These are phyloP conservation scores for Alternaria tenuissima DNA, from an alignment of 2,329 filamentous ascomycete genomes.

Conservation along the genomic window DNA sequence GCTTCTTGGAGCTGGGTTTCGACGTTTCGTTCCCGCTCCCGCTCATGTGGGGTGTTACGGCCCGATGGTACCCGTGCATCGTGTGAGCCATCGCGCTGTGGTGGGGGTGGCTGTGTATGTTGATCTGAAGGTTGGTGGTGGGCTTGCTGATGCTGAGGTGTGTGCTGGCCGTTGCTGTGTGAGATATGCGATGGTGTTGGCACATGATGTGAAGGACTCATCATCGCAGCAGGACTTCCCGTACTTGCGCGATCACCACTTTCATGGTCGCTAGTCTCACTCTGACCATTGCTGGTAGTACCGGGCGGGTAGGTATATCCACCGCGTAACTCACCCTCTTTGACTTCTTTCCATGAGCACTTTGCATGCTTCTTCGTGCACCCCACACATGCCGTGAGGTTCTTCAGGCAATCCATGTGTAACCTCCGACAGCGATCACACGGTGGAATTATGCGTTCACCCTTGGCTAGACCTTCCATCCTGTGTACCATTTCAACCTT, in stretches of 20 bases:
- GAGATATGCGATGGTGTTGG: slow-evolving; percentile 30
- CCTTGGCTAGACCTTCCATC: slow-evolving; percentile 78
- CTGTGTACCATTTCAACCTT: slow-evolving; percentile 74
- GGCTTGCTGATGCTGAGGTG: slow-evolving; percentile 28
- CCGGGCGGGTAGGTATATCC: slow-evolving; percentile 33
- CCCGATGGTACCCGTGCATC: slow-evolving; percentile 27
- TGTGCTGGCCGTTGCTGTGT: slow-evolving; percentile 28
- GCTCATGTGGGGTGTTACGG: slow-evolving; percentile 36
- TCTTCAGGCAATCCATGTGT: slow-evolving; percentile 83
- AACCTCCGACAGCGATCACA: slow-evolving; percentile 84
- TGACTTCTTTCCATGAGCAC: slow-evolving; percentile 85
- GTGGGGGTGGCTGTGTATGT: slow-evolving; percentile 3
- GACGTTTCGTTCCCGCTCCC: slow-evolving; percentile 32
- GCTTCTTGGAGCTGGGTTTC: slow-evolving; percentile 47
- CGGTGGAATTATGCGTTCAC: slow-evolving; percentile 78
- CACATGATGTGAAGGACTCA: slow-evolving; percentile 36
- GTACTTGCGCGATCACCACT: slow-evolving; percentile 41
- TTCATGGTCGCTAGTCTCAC: slow-evolving; percentile 44
- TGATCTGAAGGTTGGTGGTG: slow-evolving; percentile 11
- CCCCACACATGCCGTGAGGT: slow-evolving; percentile 83
- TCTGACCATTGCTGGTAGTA: slow-evolving; percentile 39
- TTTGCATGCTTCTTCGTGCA: slow-evolving; percentile 92
- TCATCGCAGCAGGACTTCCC: slow-evolving; percentile 37
- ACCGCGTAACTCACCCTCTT: slow-evolving; percentile 69
- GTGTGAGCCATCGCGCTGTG: slow-evolving; percentile 21